Conservation (phyloP, 2,329 filamentous ascomycete genomes). For the Verticillium tricorpus region DNA sequence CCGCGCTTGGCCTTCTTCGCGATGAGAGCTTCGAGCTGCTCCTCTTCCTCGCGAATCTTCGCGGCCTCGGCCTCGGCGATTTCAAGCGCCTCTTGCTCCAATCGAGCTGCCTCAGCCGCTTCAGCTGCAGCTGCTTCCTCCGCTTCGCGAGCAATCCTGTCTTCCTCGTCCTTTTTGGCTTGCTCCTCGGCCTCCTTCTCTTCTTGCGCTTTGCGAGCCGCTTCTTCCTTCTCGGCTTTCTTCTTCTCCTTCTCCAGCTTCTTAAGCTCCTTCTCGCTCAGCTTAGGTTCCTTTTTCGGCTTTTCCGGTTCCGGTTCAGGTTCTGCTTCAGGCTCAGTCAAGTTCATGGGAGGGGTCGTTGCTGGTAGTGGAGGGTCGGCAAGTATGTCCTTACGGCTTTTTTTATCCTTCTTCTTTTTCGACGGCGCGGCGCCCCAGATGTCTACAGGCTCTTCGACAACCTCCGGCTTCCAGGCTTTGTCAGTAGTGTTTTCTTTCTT, state of each 20-base stretch:
- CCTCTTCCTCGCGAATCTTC: slow-evolving; percentile 24
- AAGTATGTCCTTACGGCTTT: slow-evolving; percentile 30
- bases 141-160: slow-evolving; percentile 21
- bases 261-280: slow-evolving; percentile 46
- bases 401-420: slow-evolving; percentile 41
- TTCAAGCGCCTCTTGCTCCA: slow-evolving; percentile 19
- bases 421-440: slow-evolving; percentile 16
- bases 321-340: slow-evolving; percentile 36
- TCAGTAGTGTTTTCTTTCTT: slow-evolving; percentile 15
- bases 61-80: slow-evolving; percentile 24
- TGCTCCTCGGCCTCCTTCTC: slow-evolving; percentile 22
- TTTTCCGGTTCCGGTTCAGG: slow-evolving; percentile 31
- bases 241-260: slow-evolving; percentile 46
- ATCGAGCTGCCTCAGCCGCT: slow-evolving; percentile 18
- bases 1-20: slow-evolving; percentile 46
- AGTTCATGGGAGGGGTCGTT: slow-evolving; percentile 43
- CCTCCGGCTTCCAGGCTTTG: slow-evolving; percentile 31
- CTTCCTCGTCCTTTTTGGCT: slow-evolving; percentile 21
- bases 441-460: slow-evolving; percentile 33
- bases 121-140: slow-evolving; percentile 23
- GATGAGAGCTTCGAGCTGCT: slow-evolving; percentile 34
- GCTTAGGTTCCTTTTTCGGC: slow-evolving; percentile 37
- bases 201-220: slow-evolving; percentile 36
- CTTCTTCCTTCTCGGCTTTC: slow-evolving; percentile 34
- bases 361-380: slow-evolving; percentile 40